phyloP scores from a whole-genome alignment of 1,284 basidiomycete species.

The Apiotrichum gamsii region DNA sequence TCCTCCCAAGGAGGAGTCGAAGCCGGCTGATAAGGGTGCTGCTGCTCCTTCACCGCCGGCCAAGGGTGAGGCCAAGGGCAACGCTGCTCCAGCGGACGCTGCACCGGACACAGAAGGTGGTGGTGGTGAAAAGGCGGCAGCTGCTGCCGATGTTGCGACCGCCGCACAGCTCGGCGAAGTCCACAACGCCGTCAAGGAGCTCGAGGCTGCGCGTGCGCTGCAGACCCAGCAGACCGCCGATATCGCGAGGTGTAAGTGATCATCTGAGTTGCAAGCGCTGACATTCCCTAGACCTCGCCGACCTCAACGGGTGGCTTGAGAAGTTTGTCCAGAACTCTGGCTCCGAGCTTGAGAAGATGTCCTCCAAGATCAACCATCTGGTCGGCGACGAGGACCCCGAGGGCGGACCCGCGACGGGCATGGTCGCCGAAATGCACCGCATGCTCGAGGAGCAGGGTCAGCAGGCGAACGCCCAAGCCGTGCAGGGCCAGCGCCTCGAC shows the following conservation, averaged over 20 bases:
- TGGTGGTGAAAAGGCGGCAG: background rate
- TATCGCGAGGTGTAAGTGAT: constrained; percentile 41
- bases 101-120: background rate
- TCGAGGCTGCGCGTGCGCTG: constrained; percentile 29
- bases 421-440: constrained; percentile 37
- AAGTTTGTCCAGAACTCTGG: constrained; percentile 68
- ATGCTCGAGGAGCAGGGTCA: constrained; percentile 39
- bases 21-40: background rate
- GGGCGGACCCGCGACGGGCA: constrained; percentile 5
- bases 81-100: background rate
- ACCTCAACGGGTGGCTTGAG: constrained; percentile 61
- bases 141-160: background rate
- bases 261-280: background rate
- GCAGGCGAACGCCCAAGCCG: constrained; percentile 22
- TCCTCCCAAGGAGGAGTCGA: background rate
- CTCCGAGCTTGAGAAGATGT: constrained; percentile 60
- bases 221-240: constrained; percentile 44
- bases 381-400: constrained; percentile 47
- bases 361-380: constrained; percentile 57
- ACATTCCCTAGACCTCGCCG: constrained; percentile 44
- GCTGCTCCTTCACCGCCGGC: no score
- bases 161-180: constrained; percentile 31
- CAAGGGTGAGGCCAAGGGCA: no score
- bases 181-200: constrained; percentile 27
- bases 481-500: constrained; percentile 36